Base-by-base conservation (phyloP, 345 rosid genomes). In the Chamaenerion angustifolium region DNA sequence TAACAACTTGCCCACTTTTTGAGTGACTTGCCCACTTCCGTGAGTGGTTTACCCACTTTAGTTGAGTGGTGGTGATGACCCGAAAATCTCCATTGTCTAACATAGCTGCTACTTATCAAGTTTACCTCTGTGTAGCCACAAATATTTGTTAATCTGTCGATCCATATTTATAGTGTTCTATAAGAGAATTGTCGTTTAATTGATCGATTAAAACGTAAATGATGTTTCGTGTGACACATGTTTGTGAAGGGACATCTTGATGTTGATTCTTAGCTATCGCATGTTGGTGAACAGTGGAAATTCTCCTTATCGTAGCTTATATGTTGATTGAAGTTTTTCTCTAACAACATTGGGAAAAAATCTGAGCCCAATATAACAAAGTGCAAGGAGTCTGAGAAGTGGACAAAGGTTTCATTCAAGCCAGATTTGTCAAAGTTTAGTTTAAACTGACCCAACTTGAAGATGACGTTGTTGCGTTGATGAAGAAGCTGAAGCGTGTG, bases 351-450 rank as follows among this genome's bases (percentile, higher is more conserved):
- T 95, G 92, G 96, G 42, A 81, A 66, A 64, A 93, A 76, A 60
- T 62, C 83, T n/a, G 84, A 75, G 23, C 99, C 99, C 0, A 57
- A 15, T 4, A 88, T 93, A 60, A 63, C 68, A 23, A 83, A 76
- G 64, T 88, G 99, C 65, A 79, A 58, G 65, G 79, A 66, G 57
- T 46, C 54, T 6, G 99, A 93, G 47, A 88, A 79, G 44, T 93
- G 99, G 99, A 93, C 99, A 8, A 82, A 79, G 68, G 95, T 93
- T 10, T 66, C 96, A 0, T 93, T 80, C 63, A 85, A 72, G 70
- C 99, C 95, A 0, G 99, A 93, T 60, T 55, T 88, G 56, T 71
- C 46, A 3, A 93, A 93, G 63, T 93, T n/a, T n/a, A n/a, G n/a
- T n/a, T 93, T 54, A 76, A 64, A 58, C 88, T 88, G 96, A 68